phyloP scores from a whole-genome alignment of 1,139 yeast species.

The Pneumocystis canis region DNA sequence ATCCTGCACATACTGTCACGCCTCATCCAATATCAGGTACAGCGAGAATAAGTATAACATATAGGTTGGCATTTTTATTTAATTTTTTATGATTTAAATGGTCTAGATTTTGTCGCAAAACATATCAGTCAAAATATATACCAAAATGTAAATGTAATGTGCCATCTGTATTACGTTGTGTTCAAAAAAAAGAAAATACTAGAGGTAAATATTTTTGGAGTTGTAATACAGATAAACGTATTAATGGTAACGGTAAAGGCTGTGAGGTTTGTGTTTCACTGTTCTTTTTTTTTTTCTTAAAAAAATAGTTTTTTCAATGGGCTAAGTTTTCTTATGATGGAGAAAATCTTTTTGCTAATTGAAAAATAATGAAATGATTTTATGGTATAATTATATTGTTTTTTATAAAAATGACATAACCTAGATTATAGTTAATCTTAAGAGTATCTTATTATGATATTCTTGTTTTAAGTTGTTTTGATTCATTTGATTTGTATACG shows the following conservation, averaged over 20 bases:
- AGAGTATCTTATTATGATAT: too few species aligned
- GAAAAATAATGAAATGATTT: not conserved
- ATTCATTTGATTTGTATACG: too few species aligned
- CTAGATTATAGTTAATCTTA: too few species aligned
- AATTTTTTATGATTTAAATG: not conserved
- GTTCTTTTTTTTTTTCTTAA: not conserved
- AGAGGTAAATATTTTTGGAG: not conserved
- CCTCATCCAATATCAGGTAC: conserved; percentile 38
- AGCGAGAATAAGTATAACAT: conserved; percentile 47
- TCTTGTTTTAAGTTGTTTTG: too few species aligned
- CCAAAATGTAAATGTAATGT: conserved; percentile 40
- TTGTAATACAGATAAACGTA: not conserved
- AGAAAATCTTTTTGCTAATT: not conserved
- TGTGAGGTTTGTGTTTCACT: not conserved
- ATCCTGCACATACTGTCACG: conserved; percentile 22
- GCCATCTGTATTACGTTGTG: conserved; percentile 1
- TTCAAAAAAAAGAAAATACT: not conserved
- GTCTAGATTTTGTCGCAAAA: conserved; percentile 33
- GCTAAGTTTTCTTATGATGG: not conserved
- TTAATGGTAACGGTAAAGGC: not conserved
- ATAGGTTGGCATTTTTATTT: conserved; percentile 17
- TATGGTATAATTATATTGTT: not conserved
- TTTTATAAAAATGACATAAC: not conserved
- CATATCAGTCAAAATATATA: conserved; percentile 23
- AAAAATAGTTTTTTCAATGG: not conserved